Evolutionary conservation across 768 basidiomycete species (phyloP).

Genomic region (Pisolithus tinctorius): DNA sequence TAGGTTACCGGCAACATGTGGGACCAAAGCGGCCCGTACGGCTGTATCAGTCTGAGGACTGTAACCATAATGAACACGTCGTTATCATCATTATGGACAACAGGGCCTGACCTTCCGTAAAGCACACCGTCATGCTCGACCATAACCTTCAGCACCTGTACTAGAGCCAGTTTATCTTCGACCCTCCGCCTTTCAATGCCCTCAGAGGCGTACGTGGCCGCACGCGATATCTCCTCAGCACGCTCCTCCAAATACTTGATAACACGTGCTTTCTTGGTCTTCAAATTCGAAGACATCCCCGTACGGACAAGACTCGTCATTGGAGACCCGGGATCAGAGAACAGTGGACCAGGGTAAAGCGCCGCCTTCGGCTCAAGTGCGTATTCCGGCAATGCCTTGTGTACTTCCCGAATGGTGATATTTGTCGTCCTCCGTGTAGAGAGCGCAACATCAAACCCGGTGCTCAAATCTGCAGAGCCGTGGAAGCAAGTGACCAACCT

Average conservation of each 20-base stretch:
- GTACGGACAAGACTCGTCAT: conserved; percentile 64
- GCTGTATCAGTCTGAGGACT: conserved; percentile 65
- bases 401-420: conserved; percentile 60
- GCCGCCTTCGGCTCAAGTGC: conserved; percentile 46
- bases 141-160: conserved; percentile 71
- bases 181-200: conserved; percentile 48
- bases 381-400: conserved; percentile 64
- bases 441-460: conserved; percentile 74
- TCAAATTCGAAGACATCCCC: conserved; percentile 49
- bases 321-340: conserved; percentile 64
- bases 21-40: conserved; percentile 67
- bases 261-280: conserved; percentile 80
- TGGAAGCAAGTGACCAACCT: conserved; percentile 87
- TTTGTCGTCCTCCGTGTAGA: conserved; percentile 64
- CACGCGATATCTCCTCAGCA: conserved; percentile 69
- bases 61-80: conserved; percentile 17
- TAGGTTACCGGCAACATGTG: conserved; percentile 35
- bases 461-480: conserved; percentile 53
- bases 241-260: conserved; percentile 71
- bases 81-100: not conserved
- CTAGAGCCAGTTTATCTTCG: conserved; percentile 71
- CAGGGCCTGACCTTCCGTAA: conserved; percentile 66
- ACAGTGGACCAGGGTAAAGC: conserved; percentile 82
- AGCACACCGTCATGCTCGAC: conserved; percentile 86
- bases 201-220: conserved; percentile 61